Conservation (phyloP, 78 protist genomes). For the Dictyostelium intermedium region DNA sequence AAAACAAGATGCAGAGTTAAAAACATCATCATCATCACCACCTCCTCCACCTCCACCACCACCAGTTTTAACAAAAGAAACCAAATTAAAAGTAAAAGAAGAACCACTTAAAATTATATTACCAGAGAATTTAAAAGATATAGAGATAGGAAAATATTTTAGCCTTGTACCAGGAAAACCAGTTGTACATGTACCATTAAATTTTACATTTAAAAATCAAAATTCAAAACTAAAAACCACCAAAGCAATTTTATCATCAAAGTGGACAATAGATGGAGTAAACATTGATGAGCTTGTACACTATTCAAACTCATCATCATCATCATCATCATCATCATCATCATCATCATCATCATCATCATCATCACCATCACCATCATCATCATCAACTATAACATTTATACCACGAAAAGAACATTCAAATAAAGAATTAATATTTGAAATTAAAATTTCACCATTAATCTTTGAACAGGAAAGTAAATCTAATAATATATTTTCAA, state of each 20-base stretch:
- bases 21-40: background rate
- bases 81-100: background rate
- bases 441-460: background rate
- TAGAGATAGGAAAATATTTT: background rate
- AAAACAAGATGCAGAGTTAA: background rate
- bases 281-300: background rate
- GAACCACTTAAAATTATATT: background rate
- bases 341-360: too few species aligned
- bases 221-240: background rate
- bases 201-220: background rate
- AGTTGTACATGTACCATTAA: constrained; percentile 5
- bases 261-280: background rate
- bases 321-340: too few species aligned
- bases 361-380: too few species aligned
- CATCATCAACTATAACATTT: background rate
- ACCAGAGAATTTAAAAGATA: background rate
- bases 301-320: background rate
- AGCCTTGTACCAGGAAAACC: background rate
- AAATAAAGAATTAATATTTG: background rate
- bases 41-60: background rate
- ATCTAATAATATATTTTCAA: background rate
- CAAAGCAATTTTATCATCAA: background rate
- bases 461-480: background rate
- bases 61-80: background rate
- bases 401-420: background rate